phyloP scores from a whole-genome alignment of 768 basidiomycete genomes.

The Lactarius vividus region DNA sequence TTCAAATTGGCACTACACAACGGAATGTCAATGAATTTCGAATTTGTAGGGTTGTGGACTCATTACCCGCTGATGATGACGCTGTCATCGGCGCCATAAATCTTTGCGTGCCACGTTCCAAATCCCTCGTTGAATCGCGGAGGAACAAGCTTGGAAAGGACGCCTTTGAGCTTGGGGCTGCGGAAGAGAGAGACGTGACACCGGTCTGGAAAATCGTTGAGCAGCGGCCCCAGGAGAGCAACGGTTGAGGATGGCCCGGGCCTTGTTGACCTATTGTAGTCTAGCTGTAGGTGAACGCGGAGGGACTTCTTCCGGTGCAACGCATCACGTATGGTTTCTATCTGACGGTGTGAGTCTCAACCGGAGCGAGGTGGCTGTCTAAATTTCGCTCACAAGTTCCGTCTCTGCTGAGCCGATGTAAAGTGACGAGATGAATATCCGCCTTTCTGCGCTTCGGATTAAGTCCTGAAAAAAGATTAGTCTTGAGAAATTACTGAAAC shows the following conservation, averaged over 20 bases:
- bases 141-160: slow-evolving; percentile 76
- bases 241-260: slow-evolving; percentile 68
- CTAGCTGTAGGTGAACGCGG: slow-evolving; percentile 69
- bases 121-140: slow-evolving; percentile 96
- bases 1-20: slow-evolving; percentile 82
- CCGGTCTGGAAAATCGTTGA: slow-evolving; percentile 66
- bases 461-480: slow-evolving; percentile 50
- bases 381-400: slow-evolving; percentile 60
- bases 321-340: slow-evolving; percentile 60
- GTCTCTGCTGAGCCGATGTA: slow-evolving; percentile 82
- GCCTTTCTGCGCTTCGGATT: slow-evolving; percentile 68
- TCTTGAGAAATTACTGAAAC: neutral
- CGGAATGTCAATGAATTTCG: neutral
- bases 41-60: slow-evolving; percentile 28
- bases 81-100: slow-evolving; percentile 91
- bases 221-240: slow-evolving; percentile 66
- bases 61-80: slow-evolving; percentile 90
- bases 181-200: slow-evolving; percentile 82
- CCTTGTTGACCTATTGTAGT: slow-evolving; percentile 77
- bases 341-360: slow-evolving; percentile 42
- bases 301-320: slow-evolving; percentile 60
- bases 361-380: neutral
- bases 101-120: slow-evolving; percentile 98
- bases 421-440: slow-evolving; percentile 87
- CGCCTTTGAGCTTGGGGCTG: slow-evolving; percentile 77